phyloP scores from a whole-genome alignment of 1,284 basidiomycete genomes.

The Anthracocystis walkeri region DNA sequence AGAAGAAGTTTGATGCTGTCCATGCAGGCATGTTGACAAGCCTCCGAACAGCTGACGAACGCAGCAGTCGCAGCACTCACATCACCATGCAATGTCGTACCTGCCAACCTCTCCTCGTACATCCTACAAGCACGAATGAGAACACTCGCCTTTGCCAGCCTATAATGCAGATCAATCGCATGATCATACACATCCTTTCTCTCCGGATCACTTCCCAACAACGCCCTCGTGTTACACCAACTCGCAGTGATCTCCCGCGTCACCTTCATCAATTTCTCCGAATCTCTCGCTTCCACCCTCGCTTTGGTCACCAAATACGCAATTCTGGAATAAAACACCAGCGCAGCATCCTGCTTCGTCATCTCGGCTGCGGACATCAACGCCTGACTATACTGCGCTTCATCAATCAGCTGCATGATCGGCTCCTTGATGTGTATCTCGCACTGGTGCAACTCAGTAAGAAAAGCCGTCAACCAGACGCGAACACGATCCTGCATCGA shows the following conservation, averaged over 20 bases:
- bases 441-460: constrained; percentile 38
- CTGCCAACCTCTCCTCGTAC: background rate
- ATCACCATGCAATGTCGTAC: background rate
- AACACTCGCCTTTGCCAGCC: constrained; percentile 9
- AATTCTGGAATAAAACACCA: constrained; percentile 20
- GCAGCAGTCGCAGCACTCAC: background rate
- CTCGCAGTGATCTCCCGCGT: constrained; percentile 8
- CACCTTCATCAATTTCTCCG: background rate
- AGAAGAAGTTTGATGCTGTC: constrained; percentile 14
- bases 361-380: background rate
- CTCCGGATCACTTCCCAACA: constrained; percentile 14
- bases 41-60: background rate
- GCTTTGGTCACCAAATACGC: constrained; percentile 15
- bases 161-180: constrained; percentile 19
- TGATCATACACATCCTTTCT: constrained; percentile 24
- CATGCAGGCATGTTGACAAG: constrained; percentile 16
- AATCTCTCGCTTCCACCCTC: background rate
- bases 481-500: constrained; percentile 35
- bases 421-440: constrained; percentile 26
- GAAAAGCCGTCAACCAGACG: constrained; percentile 33
- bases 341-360: constrained; percentile 28
- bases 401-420: constrained; percentile 31
- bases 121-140: constrained; percentile 13
- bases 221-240: constrained; percentile 13
- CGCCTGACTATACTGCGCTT: constrained; percentile 17